phyloP scores from a whole-genome alignment of 2,329 filamentous ascomycete species.

The Penicillium aurantiogriseum region DNA sequence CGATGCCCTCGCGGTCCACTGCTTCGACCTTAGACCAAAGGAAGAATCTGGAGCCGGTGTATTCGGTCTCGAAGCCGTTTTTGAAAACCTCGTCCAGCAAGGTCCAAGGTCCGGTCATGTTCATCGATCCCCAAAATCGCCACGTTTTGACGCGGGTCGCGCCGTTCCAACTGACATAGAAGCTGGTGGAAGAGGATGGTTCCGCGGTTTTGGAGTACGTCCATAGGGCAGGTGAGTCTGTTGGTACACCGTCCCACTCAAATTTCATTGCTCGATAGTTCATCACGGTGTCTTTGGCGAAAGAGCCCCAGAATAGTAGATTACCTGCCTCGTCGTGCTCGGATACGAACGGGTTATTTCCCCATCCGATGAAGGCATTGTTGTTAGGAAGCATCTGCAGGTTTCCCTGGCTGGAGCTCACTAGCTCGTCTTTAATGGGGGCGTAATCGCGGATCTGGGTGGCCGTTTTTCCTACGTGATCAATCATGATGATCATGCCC shows the following conservation, averaged over 20 bases:
- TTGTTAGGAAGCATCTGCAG: slow-evolving; percentile 38
- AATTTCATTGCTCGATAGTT: slow-evolving; percentile 46
- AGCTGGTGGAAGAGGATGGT: slow-evolving; percentile 27
- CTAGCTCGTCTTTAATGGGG: slow-evolving; percentile 23
- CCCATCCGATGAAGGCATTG: slow-evolving; percentile 44
- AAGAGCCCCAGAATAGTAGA: slow-evolving; percentile 38
- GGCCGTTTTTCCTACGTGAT: slow-evolving; percentile 38
- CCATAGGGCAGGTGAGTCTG: slow-evolving; percentile 44
- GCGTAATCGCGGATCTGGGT: slow-evolving; percentile 35
- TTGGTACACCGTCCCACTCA: slow-evolving; percentile 42
- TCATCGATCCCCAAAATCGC: slow-evolving; percentile 36
- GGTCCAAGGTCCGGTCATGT: slow-evolving; percentile 33
- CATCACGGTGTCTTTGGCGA: slow-evolving; percentile 38
- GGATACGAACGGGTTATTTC: slow-evolving; percentile 42
- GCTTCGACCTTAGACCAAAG: slow-evolving; percentile 39
- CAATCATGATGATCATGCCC: slow-evolving; percentile 41
- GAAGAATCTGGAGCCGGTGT: slow-evolving; percentile 30
- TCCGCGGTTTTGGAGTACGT: slow-evolving; percentile 35
- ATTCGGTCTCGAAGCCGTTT: slow-evolving; percentile 41
- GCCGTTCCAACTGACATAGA: slow-evolving; percentile 45
- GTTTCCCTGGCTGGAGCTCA: slow-evolving; percentile 43
- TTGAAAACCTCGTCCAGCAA: slow-evolving; percentile 32
- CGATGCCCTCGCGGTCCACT: slow-evolving; percentile 31
- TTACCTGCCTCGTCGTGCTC: slow-evolving; percentile 41
- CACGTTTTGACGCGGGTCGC: slow-evolving; percentile 39